Evolutionary conservation across 371 early-diverging fungal species (phyloP).

Genomic region (Lichtheimia corymbifera): DNA sequence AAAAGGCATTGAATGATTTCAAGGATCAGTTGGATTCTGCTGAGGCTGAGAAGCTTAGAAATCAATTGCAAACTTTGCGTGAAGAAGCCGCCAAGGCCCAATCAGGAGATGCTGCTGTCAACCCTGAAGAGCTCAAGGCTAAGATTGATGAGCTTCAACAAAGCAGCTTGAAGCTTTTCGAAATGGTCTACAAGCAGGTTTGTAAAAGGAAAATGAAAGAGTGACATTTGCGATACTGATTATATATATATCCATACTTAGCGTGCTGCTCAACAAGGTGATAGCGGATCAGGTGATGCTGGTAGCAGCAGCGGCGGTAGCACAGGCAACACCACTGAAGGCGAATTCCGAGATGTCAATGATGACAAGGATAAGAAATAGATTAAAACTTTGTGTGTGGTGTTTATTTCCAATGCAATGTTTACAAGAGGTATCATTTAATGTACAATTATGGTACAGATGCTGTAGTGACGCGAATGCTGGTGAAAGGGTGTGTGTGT

Average conservation of each 20-base stretch:
- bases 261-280: conserved; percentile 24
- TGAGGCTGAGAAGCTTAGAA: conserved; percentile 74
- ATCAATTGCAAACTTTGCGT: conserved; percentile 71
- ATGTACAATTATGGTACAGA: neutral
- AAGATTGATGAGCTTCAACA: conserved; percentile 77
- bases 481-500: too few relatives aligned
- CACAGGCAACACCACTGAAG: conserved; percentile 18
- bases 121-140: conserved; percentile 65
- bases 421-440: neutral
- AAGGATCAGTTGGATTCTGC: conserved; percentile 83
- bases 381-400: conserved; percentile 2
- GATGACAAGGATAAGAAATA: conserved; percentile 26
- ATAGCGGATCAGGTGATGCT: neutral
- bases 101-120: conserved; percentile 55
- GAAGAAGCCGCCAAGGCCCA: conserved; percentile 65
- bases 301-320: conserved; percentile 1
- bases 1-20: conserved; percentile 88
- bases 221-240: too few relatives aligned
- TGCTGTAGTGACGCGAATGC: too few relatives aligned
- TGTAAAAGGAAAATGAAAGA: conserved; percentile 8
- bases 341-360: conserved; percentile 27
- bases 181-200: conserved; percentile 83
- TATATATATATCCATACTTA: neutral
- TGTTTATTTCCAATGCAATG: too few relatives aligned
- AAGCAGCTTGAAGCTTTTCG: conserved; percentile 85